Evolutionary conservation across 75 land plant genomes (phyloP), one percentile per base, ranked within the genome.

Genomic region (Cunninghamia lanceolata): DNA sequence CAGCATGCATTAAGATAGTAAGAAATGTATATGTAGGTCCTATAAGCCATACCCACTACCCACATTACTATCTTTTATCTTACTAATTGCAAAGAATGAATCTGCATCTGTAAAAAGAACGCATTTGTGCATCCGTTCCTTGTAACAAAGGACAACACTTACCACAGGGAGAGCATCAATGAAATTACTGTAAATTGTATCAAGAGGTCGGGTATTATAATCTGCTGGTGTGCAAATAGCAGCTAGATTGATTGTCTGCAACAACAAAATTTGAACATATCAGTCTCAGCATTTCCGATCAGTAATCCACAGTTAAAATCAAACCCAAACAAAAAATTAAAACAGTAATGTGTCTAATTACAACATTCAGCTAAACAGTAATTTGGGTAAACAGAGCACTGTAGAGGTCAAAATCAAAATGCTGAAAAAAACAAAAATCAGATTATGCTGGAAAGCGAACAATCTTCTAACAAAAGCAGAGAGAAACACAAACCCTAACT

Each of bases 201-300:
- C 98, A 16, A 96, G 88, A 3, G 98, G 96, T 30, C 98, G 92
- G 4, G 98, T 98, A 63, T 95, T 97, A 90, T 96, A 96, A 79
- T 97, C 98, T 30, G 98, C 99, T 43, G 98, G 98, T 8, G 99
- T 97, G 88, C 99, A 97, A 85, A 98, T 98, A 74, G 99, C 99
- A 43, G 99, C 99, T 32, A 98, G 91, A 88, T 98, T 98, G 74
- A 98, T 95, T n/a, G 94, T 93, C 99, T 97, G 91, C 91, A 87
- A 50, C 16, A 70, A 38, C 40, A 40, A 17, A 25, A 25, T 6
- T 56, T 21, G 3, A 56, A 56, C 28, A 56, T 17, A 17, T 63
- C 1, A 1, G n/a, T 1, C 9, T 63, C 8, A 63, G 30, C 68
- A 25, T 46, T 75, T 85, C 9, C 40, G 68, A 75, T 28, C 85